Conservation (phyloP, 2,329 filamentous ascomycete genomes). For the Cytospora leucostoma region DNA sequence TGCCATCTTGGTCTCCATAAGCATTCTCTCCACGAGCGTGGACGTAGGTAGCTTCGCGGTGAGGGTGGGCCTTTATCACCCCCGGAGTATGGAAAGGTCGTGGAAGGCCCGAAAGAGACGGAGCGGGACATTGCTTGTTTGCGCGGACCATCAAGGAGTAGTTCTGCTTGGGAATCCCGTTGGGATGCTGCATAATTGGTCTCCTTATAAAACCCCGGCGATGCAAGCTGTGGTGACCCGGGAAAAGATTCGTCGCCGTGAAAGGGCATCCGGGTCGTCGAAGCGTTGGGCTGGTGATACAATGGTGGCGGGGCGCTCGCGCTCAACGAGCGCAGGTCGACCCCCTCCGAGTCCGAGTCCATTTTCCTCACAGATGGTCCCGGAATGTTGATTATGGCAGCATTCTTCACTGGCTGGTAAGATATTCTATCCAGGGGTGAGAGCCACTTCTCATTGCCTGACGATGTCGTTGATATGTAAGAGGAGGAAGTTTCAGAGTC, state of each 20-base stretch:
- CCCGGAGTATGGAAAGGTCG: constrained; percentile 7
- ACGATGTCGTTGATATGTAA: constrained; percentile 12
- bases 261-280: constrained; percentile 22
- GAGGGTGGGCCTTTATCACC: constrained; percentile 1
- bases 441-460: constrained; percentile 20
- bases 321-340: constrained; percentile 19
- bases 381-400: neutral
- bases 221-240: constrained; percentile 4
- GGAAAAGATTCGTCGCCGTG: constrained; percentile 21
- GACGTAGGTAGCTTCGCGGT: neutral
- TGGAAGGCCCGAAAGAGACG: constrained; percentile 21
- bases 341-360: constrained; percentile 6
- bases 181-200: neutral
- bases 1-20: constrained; percentile 26
- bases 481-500: constrained; percentile 10
- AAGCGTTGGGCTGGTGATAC: constrained; percentile 11
- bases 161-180: constrained; percentile 17
- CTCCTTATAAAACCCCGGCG: constrained; percentile 6
- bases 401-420: constrained; percentile 9
- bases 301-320: constrained; percentile 1
- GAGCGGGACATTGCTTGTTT: constrained; percentile 4
- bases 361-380: constrained; percentile 7
- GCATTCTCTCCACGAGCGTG: constrained; percentile 1
- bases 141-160: constrained; percentile 7
- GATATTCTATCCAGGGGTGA: constrained; percentile 16